phyloP scores from a whole-genome alignment of 495 filamentous ascomycete genomes.

The Penicillium diatomitis region DNA sequence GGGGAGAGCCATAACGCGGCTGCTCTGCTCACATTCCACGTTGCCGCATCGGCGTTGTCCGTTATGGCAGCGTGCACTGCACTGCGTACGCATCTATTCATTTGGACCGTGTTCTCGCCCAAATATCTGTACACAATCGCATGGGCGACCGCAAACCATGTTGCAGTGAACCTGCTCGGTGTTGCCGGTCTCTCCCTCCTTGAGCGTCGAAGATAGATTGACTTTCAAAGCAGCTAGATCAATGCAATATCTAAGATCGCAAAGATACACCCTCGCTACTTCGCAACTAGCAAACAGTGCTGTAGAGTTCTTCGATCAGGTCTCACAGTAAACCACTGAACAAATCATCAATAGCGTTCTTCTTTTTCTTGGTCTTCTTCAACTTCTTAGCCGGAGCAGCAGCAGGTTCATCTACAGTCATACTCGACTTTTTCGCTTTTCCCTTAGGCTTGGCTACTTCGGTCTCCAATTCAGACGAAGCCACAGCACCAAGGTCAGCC shows the following conservation, averaged over 20 bases:
- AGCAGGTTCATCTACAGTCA: background rate
- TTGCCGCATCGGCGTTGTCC: slow-evolving; percentile 46
- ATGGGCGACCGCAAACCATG: slow-evolving; percentile 77
- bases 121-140: slow-evolving; percentile 90
- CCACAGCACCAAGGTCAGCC: background rate
- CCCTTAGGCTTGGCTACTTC: background rate
- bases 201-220: slow-evolving; percentile 1
- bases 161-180: slow-evolving; percentile 48
- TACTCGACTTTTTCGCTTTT: background rate
- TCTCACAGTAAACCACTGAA: slow-evolving; percentile 44
- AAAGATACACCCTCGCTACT: background rate
- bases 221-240: background rate
- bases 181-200: slow-evolving; percentile 48
- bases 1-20: slow-evolving; percentile 34
- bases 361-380: slow-evolving; percentile 37
- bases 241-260: slow-evolving; percentile 8
- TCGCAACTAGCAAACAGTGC: too few relatives aligned
- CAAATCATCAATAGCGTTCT: slow-evolving; percentile 55
- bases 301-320: background rate
- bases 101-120: slow-evolving; percentile 98
- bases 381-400: slow-evolving; percentile 1
- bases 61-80: slow-evolving; percentile 86
- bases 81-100: slow-evolving; percentile 84
- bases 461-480: background rate
- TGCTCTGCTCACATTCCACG: slow-evolving; percentile 56